A percentile compares a stretch with the other conserved stretches of the same genome.
phyloP scores from a whole-genome alignment of 2,329 filamentous ascomycete genomes.

The Chaetomium sp. region DNA sequence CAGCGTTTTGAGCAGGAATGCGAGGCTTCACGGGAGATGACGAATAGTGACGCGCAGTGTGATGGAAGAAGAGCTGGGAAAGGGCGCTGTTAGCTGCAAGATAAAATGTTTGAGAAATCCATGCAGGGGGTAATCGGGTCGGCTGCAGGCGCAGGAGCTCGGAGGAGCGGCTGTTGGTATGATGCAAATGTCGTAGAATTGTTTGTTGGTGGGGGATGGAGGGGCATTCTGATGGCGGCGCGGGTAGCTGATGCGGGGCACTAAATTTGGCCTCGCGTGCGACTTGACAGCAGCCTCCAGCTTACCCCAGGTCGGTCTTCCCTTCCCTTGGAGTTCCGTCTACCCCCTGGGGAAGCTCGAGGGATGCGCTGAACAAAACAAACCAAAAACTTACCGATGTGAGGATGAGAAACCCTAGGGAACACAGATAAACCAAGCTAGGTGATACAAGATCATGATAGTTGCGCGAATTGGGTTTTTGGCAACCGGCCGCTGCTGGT shows the following conservation, averaged over 20 bases:
- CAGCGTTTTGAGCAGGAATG: conserved; percentile 27
- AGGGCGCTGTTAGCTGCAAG: neutral
- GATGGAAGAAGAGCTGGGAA: conserved; percentile 40
- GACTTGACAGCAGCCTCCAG: neutral
- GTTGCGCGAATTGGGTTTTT: conserved; percentile 14
- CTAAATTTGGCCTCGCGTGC: neutral
- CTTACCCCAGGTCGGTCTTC: neutral
- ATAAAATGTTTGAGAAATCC: neutral
- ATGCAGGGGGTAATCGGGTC: neutral
- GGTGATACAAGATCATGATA: neutral
- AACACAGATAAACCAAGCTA: conserved; percentile 27
- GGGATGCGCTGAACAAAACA: no score
- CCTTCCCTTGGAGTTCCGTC: no score
- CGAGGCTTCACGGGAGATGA: conserved; percentile 27
- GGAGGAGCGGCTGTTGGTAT: neutral
- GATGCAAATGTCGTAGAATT: neutral
- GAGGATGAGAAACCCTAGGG: conserved; percentile 26
- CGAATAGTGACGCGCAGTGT: conserved; percentile 16
- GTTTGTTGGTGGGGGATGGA: conserved; percentile 5
- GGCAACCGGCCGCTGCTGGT: conserved; percentile 9
- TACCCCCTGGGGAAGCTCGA: no score
- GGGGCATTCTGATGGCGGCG: neutral
- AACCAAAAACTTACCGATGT: conserved; percentile 27
- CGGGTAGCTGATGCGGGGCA: conserved; percentile 1
- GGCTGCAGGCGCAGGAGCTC: neutral